Evolutionary conservation across 768 basidiomycete genomes (phyloP).

Genomic region (Naganishia antarctica): DNA sequence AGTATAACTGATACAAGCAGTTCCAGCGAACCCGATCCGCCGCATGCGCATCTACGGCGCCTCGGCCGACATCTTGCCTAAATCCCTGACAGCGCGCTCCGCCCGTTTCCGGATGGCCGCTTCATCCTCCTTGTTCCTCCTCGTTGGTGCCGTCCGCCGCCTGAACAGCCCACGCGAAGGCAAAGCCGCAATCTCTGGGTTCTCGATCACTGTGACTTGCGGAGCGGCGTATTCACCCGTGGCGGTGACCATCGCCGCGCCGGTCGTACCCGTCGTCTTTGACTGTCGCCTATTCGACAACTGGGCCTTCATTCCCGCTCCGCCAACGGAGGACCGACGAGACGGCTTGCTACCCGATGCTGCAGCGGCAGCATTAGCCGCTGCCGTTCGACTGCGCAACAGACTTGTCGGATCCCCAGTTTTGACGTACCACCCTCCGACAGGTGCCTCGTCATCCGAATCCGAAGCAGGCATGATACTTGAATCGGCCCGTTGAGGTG

Average conservation of each 20-base stretch:
- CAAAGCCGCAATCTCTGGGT: slow-evolving; percentile 22
- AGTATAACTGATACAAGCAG: too few species aligned
- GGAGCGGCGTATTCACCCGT: neutral
- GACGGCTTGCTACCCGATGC: neutral
- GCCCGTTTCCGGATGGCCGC: slow-evolving; percentile 20
- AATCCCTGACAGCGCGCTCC: slow-evolving; percentile 16
- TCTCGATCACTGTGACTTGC: slow-evolving; percentile 23
- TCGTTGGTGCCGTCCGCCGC: slow-evolving; percentile 27
- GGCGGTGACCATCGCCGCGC: neutral
- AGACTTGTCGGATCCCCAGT: slow-evolving; percentile 29
- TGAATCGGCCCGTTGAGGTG: slow-evolving; percentile 39
- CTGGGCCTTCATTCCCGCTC: neutral
- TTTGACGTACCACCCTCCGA: slow-evolving; percentile 44
- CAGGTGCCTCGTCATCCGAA: slow-evolving; percentile 47
- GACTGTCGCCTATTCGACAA: neutral
- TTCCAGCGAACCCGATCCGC: neutral
- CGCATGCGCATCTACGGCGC: slow-evolving; percentile 2
- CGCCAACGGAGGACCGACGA: slow-evolving; percentile 6
- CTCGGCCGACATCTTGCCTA: slow-evolving; percentile 19
- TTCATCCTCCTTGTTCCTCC: slow-evolving; percentile 25
- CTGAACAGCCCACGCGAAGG: slow-evolving; percentile 14
- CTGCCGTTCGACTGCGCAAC: neutral
- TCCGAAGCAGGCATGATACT: slow-evolving; percentile 48
- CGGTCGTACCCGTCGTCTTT: slow-evolving; percentile 3
- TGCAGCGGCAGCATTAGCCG: neutral